Percentiles rank a stretch among this genome's conserved stretches.
phyloP scores from a whole-genome alignment of 2,329 filamentous ascomycete species.

The Zymoseptoria pseudotritici region DNA sequence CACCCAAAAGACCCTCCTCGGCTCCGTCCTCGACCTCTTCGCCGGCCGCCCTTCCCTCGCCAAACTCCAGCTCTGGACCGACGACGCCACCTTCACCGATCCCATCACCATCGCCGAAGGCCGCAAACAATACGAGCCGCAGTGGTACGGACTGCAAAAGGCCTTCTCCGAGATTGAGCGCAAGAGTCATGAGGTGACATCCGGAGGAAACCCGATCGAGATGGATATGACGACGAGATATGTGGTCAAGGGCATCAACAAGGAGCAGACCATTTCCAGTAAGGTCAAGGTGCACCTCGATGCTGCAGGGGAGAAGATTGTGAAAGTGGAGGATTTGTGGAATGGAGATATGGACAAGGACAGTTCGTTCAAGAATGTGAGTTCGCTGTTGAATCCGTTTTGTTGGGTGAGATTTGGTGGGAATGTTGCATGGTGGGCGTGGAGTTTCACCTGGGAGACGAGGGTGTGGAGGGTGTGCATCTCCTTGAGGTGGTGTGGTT shows the following conservation, averaged over 20 bases:
- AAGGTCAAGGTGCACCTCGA: slow-evolving; percentile 39
- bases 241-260: slow-evolving; percentile 46
- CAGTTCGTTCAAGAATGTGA: slow-evolving; percentile 44
- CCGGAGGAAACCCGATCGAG: slow-evolving; percentile 52
- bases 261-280: slow-evolving; percentile 44
- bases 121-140: slow-evolving; percentile 45
- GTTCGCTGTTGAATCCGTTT: slow-evolving; percentile 30
- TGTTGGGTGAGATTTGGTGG: slow-evolving; percentile 35
- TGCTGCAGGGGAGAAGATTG: slow-evolving; percentile 40
- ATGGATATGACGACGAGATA: slow-evolving; percentile 49
- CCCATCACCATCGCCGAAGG: slow-evolving; percentile 52
- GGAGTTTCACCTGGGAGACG: slow-evolving; percentile 36
- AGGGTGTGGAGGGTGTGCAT: slow-evolving; percentile 35
- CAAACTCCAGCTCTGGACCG: slow-evolving; percentile 54
- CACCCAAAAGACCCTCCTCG: slow-evolving; percentile 49
- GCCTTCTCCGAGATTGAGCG: slow-evolving; percentile 54
- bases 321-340: slow-evolving; percentile 50
- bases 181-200: slow-evolving; percentile 47
- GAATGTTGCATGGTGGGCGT: slow-evolving; percentile 32
- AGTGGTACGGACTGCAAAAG: slow-evolving; percentile 53
- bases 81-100: slow-evolving; percentile 51
- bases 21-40: slow-evolving; percentile 56
- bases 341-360: slow-evolving; percentile 45
- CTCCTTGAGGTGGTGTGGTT: slow-evolving; percentile 1
- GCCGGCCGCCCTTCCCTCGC: slow-evolving; percentile 51